Evolutionary conservation across 78 protist genomes (phyloP).

Genomic region (Dictyostelium purpureum): DNA sequence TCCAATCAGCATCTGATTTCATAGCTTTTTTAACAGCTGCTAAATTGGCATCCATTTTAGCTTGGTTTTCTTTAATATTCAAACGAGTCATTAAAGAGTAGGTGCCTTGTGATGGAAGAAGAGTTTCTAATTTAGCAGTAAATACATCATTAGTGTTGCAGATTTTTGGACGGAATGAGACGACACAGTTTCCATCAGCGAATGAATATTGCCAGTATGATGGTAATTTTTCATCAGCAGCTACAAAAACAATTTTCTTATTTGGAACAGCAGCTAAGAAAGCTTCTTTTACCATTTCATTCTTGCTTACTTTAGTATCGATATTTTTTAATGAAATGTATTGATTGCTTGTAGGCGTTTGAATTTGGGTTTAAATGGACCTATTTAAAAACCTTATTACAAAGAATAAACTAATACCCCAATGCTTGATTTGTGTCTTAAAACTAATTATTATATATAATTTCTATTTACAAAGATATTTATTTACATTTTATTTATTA

Average conservation of each 20-base stretch:
- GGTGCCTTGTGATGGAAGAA: background rate
- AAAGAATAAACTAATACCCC: no score
- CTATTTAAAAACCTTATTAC: no score
- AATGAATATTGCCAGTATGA: conserved; percentile 12
- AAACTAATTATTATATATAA: no score
- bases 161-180: conserved; percentile 22
- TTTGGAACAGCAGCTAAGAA: conserved; percentile 23
- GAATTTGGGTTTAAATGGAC: no score
- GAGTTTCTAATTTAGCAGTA: background rate
- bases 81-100: background rate
- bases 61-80: background rate
- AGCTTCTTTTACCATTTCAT: conserved; percentile 47
- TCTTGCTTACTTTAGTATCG: background rate
- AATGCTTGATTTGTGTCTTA: no score
- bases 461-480: no score
- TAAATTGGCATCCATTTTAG: background rate
- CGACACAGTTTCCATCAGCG: background rate
- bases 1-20: background rate
- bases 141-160: background rate
- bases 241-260: background rate
- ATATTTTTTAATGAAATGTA: no score
- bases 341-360: no score
- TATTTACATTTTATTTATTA: no score
- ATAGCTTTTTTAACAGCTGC: background rate
- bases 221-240: background rate